Percentiles rank a stretch among this genome's conserved stretches.
These are phyloP conservation scores for Coniochaeta prunicola DNA, from an alignment of 2,329 filamentous ascomycete genomes.

Conservation along the genomic window DNA sequence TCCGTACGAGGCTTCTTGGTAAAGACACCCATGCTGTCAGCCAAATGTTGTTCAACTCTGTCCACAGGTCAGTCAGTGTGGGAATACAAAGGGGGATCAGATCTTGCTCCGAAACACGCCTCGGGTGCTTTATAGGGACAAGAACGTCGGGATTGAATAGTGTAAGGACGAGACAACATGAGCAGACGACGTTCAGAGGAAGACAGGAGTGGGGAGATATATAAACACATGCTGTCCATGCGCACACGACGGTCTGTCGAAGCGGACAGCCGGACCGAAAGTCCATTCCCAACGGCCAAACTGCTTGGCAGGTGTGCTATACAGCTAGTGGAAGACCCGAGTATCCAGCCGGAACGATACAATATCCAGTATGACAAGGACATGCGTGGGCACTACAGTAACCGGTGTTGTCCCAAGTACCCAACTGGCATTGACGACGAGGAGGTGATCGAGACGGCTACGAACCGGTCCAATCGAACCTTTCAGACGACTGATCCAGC, in stretches of 20 bases:
- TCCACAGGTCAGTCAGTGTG: not conserved
- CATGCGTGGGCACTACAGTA: not conserved
- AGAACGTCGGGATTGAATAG: too few relatives aligned
- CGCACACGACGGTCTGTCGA: not conserved
- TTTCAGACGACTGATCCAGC: not conserved
- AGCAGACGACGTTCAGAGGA: not conserved
- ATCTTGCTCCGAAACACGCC: not conserved
- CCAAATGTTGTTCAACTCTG: not conserved
- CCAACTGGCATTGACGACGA: not conserved
- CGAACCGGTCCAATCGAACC: not conserved
- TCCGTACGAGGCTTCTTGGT: slow-evolving; percentile 14
- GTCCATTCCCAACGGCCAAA: not conserved
- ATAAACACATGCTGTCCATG: not conserved
- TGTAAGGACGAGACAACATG: not conserved
- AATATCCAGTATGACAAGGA: not conserved
- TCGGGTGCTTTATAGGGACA: not conserved
- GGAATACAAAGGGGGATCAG: not conserved
- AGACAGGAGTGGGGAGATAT: not conserved
- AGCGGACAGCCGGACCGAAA: not conserved
- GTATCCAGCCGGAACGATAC: not conserved
- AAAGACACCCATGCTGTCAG: slow-evolving; percentile 17
- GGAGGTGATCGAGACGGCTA: not conserved
- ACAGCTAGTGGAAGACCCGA: not conserved
- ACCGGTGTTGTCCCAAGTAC: not conserved
- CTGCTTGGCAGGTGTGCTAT: not conserved